Percentiles rank a stretch among this genome's conserved stretches.
Evolutionary conservation across 2,329 filamentous ascomycete genomes (phyloP).

Genomic region (Fusarium neocosmosporiellum): DNA sequence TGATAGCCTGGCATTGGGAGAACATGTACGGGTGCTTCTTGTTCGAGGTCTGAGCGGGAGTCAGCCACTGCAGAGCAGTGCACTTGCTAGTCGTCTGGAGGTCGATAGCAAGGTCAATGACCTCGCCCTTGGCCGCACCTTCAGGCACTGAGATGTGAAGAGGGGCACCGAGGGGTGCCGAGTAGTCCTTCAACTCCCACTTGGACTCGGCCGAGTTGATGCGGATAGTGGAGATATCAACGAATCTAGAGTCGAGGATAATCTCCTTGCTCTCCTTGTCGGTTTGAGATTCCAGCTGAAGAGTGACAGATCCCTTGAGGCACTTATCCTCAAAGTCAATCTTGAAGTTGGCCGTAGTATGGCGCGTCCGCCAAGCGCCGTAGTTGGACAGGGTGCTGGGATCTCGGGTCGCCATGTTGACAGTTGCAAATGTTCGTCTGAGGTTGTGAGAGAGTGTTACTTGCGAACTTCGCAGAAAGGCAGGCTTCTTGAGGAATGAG

Average conservation of each 20-base stretch:
- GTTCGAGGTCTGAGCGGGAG: constrained; percentile 92
- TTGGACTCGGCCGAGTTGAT: constrained; percentile 71
- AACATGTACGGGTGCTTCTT: constrained; percentile 98
- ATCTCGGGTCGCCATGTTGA: constrained; percentile 67
- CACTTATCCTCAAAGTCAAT: constrained; percentile 86
- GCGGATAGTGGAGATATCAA: constrained; percentile 78
- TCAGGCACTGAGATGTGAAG: constrained; percentile 72
- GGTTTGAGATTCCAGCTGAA: constrained; percentile 82
- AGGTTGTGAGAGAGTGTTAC: constrained; percentile 38
- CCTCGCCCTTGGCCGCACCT: constrained; percentile 63
- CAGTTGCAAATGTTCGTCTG: constrained; percentile 46
- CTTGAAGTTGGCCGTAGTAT: constrained; percentile 83
- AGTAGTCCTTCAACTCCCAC: constrained; percentile 77
- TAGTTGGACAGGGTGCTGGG: constrained; percentile 95
- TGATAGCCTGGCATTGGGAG: constrained; percentile 96
- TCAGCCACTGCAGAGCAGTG: constrained; percentile 95
- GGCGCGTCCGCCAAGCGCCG: constrained; percentile 84
- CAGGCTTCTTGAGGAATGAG: constrained; percentile 42
- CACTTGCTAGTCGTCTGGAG: constrained; percentile 88
- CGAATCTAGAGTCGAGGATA: constrained; percentile 86
- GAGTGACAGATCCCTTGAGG: constrained; percentile 79
- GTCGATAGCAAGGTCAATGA: constrained; percentile 70
- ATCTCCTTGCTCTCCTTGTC: constrained; percentile 80
- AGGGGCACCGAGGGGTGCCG: constrained; percentile 80
- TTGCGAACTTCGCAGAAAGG: constrained; percentile 39